Evolutionary conservation across 2,329 filamentous ascomycete genomes (phyloP).

Genomic region (Fusarium phyllophilum): DNA sequence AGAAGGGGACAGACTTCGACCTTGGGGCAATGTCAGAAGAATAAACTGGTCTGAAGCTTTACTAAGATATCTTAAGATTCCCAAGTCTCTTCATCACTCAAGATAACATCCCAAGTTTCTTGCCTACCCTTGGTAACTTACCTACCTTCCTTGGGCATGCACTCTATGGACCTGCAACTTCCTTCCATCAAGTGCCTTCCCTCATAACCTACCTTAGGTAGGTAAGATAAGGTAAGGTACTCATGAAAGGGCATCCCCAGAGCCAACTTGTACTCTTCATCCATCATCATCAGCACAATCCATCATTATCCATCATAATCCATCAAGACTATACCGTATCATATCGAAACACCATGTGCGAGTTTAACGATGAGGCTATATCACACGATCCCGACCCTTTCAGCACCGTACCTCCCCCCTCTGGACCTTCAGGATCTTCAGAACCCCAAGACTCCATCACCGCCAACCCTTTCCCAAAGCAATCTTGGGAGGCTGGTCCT

Average conservation of each 20-base stretch:
- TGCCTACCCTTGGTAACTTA: no score
- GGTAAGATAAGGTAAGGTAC: no score
- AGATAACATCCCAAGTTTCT: not conserved
- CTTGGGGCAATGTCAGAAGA: no score
- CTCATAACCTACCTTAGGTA: not conserved
- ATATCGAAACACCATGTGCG: not conserved
- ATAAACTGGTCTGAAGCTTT: no score
- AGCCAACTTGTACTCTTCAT: not conserved
- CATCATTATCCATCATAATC: not conserved
- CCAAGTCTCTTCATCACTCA: not conserved
- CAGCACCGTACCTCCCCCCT: not conserved
- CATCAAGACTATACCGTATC: not conserved
- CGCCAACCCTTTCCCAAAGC: not conserved
- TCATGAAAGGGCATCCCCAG: no score
- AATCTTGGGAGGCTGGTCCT: not conserved
- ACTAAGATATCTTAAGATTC: no score
- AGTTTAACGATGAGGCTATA: not conserved
- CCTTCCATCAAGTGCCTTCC: not conserved
- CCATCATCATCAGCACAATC: not conserved
- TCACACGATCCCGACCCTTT: not conserved
- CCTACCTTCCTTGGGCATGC: not conserved
- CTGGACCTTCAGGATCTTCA: not conserved
- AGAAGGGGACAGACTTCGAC: no score
- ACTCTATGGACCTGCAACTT: not conserved
- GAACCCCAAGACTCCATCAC: not conserved